A percentile compares a stretch with the other conserved stretches of the same genome.
Conservation (phyloP, 805 yeast genomes). For the Zygosaccharomyces bisporus region DNA sequence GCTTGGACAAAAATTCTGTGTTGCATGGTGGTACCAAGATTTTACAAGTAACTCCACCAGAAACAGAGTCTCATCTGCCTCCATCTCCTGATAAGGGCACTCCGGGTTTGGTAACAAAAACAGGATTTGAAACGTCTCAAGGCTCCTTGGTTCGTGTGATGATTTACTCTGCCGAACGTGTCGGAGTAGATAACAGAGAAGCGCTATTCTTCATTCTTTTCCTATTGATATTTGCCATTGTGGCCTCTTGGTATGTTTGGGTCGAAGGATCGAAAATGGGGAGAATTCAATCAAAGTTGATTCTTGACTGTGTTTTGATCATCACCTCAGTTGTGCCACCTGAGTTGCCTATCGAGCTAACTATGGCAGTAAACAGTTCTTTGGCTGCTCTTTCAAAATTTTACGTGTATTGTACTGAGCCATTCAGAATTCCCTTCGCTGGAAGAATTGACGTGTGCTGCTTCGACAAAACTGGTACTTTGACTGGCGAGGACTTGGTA, state of each 20-base stretch:
- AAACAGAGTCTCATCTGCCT: slow-evolving; percentile 44
- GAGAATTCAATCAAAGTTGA: slow-evolving; percentile 87
- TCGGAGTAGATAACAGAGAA: slow-evolving; percentile 92
- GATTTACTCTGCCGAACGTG: slow-evolving; percentile 95
- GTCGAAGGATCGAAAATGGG: slow-evolving; percentile 95
- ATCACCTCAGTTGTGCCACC: slow-evolving; percentile 98
- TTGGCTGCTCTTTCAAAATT: slow-evolving; percentile 81
- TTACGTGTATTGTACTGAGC: slow-evolving; percentile 95
- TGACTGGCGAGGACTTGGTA: slow-evolving; percentile 93
- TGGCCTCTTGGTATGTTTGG: slow-evolving; percentile 98
- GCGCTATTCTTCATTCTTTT: slow-evolving; percentile 89
- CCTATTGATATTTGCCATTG: slow-evolving; percentile 83
- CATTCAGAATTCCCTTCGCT: slow-evolving; percentile 95
- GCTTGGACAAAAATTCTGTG: slow-evolving; percentile 82
- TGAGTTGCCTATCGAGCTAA: slow-evolving; percentile 97
- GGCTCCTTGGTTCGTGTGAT: slow-evolving; percentile 96
- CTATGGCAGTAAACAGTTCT: slow-evolving; percentile 95
- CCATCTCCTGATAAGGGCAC: slow-evolving; percentile 90
- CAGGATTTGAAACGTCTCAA: slow-evolving; percentile 98
- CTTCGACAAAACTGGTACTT: slow-evolving; percentile 96
- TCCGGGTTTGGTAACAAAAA: slow-evolving; percentile 80
- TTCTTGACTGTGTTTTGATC: slow-evolving; percentile 92
- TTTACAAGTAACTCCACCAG: slow-evolving; percentile 79
- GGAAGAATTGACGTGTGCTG: slow-evolving; percentile 98
- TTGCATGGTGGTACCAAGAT: slow-evolving; percentile 96